Evolutionary conservation across 2,329 filamentous ascomycete genomes (phyloP), one percentile per base, ranked within the genome.

Genomic region (Ophiostoma quercus): DNA sequence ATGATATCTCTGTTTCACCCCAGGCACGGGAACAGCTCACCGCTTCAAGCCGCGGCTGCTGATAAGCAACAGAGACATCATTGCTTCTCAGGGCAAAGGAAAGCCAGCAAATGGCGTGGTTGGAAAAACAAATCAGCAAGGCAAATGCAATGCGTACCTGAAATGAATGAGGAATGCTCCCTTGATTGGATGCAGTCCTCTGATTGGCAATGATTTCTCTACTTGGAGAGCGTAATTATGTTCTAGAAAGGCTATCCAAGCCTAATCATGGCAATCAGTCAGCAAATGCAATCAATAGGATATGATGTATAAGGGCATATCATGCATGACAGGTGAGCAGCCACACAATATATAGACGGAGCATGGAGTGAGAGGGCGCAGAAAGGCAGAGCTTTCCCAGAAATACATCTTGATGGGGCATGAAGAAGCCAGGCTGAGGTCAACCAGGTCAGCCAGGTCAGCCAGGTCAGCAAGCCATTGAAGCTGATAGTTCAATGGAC

Each of bases 21-120:
- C n/a, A 32, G 57, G 57, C 57, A 62, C 57, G 57, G 57, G 57
- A 62, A 32, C 14, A 62, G 25, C 57, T 62, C 57, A 65, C 62
- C 32, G 62, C 32, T 65, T 19, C 57, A 39, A 3, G 34, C 60
- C 32, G 60, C 29, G 60, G 57, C 60, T 63, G 32, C 62, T 65
- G 62, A 65, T 65, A 65, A 65, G 62, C 9, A 65, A n/a, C 62
- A 65, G 62, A 65, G 34, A 65, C 62, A 65, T 25, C 16, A 25
- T 22, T 39, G 62, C 62, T 39, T 22, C 8, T 39, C 16, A 22
- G 8, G 62, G n/a, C 60, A 41, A 14, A 19, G 34, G 9, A 65
- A 63, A 25, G n/a, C 34, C 5, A 63, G n/a, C 32, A 63, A 37
- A 63, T 37, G 60, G 37, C 60, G 60, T 65, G 62, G 60, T 63